These are phyloP conservation scores for Xenoacremonium recifei DNA, from an alignment of 2,329 filamentous ascomycete genomes.

Conservation along the genomic window DNA sequence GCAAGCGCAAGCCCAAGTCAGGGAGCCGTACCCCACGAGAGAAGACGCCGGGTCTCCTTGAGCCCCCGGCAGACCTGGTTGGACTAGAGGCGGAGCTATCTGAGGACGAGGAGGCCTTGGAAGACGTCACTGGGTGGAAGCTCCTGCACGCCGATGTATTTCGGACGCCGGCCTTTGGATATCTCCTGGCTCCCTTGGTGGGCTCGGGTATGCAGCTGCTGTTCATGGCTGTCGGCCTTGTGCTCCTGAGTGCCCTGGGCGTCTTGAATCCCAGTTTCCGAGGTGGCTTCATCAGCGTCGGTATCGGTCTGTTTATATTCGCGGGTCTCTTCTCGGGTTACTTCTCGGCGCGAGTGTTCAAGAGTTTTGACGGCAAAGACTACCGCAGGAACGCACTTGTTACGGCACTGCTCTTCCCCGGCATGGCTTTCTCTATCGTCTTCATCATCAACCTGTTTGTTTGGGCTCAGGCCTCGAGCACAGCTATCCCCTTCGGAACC, in stretches of 20 bases:
- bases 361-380: constrained; percentile 74
- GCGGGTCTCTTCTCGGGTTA: constrained; percentile 84
- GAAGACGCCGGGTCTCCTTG: constrained; percentile 59
- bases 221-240: constrained; percentile 74
- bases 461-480: constrained; percentile 86
- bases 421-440: constrained; percentile 69
- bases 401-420: constrained; percentile 77
- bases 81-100: constrained; percentile 37
- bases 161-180: constrained; percentile 66
- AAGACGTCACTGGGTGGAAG: constrained; percentile 87
- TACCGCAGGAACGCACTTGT: constrained; percentile 75
- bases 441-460: constrained; percentile 86
- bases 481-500: constrained; percentile 80
- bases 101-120: constrained; percentile 59
- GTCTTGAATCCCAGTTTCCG: constrained; percentile 83
- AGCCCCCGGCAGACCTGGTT: constrained; percentile 47
- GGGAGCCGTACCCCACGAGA: constrained; percentile 35
- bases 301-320: constrained; percentile 78
- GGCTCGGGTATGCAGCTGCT: constrained; percentile 86
- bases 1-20: constrained; percentile 47
- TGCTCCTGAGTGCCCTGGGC: constrained; percentile 72
- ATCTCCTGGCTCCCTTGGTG: constrained; percentile 74
- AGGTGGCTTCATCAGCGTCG: constrained; percentile 85
- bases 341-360: constrained; percentile 80
- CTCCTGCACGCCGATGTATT: constrained; percentile 87